These are phyloP conservation scores for Endocarpon pusillum DNA, from an alignment of 495 filamentous ascomycete genomes.

Conservation along the genomic window DNA sequence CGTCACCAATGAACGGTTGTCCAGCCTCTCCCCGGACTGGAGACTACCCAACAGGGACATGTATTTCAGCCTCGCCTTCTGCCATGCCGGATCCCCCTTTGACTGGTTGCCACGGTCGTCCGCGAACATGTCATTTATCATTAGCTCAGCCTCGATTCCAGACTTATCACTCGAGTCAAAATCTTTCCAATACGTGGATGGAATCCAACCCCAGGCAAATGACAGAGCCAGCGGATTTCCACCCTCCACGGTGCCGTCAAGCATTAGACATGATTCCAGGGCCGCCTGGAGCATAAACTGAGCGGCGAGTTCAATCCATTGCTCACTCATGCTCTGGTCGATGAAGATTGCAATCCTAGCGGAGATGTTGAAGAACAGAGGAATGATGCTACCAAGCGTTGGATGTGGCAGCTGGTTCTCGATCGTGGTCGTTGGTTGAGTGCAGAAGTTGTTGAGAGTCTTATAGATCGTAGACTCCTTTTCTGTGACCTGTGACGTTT, in stretches of 20 bases:
- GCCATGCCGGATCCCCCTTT: slow-evolving; percentile 8
- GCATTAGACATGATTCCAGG: slow-evolving; percentile 24
- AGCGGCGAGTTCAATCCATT: slow-evolving; percentile 24
- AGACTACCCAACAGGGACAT: no score
- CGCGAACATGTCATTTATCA: slow-evolving; percentile 13
- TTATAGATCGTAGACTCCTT: not conserved
- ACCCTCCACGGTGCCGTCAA: slow-evolving; percentile 12
- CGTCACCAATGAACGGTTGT: no score
- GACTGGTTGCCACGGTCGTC: slow-evolving; percentile 5
- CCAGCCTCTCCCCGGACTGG: no score
- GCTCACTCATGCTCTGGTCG: slow-evolving; percentile 7
- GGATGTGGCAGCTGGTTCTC: slow-evolving; percentile 1
- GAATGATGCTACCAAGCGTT: slow-evolving; percentile 24
- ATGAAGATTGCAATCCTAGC: slow-evolving; percentile 13
- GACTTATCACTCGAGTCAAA: slow-evolving; percentile 5
- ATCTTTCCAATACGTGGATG: no score
- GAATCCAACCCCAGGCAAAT: slow-evolving; percentile 18
- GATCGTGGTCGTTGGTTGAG: not conserved
- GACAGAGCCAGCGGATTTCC: slow-evolving; percentile 8
- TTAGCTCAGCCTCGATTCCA: slow-evolving; percentile 10
- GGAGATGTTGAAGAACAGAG: slow-evolving; percentile 25
- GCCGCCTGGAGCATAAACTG: slow-evolving; percentile 31
- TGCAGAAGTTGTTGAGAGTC: not conserved
- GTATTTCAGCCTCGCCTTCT: no score
- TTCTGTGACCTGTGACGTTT: not conserved